Evolutionary conservation across 768 basidiomycete genomes (phyloP), one percentile per base, ranked within the genome.

Genomic region (Pisolithus albus): DNA sequence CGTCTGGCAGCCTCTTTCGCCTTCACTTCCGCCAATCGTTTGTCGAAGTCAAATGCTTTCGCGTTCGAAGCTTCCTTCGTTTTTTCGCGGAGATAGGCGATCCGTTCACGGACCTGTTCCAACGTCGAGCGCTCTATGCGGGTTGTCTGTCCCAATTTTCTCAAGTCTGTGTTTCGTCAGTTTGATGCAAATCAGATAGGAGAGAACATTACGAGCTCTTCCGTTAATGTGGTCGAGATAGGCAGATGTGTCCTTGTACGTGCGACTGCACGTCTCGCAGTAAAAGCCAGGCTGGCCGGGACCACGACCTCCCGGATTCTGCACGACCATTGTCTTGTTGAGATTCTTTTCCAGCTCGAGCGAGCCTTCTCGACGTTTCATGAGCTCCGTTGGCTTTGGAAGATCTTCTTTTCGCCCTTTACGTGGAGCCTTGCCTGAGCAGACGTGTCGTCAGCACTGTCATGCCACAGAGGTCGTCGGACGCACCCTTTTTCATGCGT

Each of bases 211-310:
- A 97, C 95, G 95, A 49, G 82, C 82, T 75, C 93, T 79, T 53
- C 92, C 85, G 70, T 99, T 99, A 51, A 99, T 81, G 63, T 99
- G 96, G 64, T 97, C 94, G 44, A 99, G 73, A 65, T 98, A 98
- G 9, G 83, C 89, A n/a, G 83, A 78, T 47, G 83, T 92, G 62
- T 99, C 96, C 68, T 95, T 96, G 71, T 92, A 89, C 15, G 87
- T 95, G 58, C 92, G 76, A 59, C 81, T 86, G 67, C 96, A 99
- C 8, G 86, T 71, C 63, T 95, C 93, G 63, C 96, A 99, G 69
- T 80, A 87, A 71, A 96, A 99, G 0, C 93, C 93, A 21, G 93
- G 92, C 56, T 92, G 86, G 4, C 94, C 92, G 16, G 92, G 80
- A 1, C 94, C 94, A 56, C 82, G 78, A 16, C 82, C 89, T 37